Percentiles rank a stretch among this genome's conserved stretches.
Evolutionary conservation across 305 asterid genomes (phyloP).

Genomic region (Fraxinus greggii): DNA sequence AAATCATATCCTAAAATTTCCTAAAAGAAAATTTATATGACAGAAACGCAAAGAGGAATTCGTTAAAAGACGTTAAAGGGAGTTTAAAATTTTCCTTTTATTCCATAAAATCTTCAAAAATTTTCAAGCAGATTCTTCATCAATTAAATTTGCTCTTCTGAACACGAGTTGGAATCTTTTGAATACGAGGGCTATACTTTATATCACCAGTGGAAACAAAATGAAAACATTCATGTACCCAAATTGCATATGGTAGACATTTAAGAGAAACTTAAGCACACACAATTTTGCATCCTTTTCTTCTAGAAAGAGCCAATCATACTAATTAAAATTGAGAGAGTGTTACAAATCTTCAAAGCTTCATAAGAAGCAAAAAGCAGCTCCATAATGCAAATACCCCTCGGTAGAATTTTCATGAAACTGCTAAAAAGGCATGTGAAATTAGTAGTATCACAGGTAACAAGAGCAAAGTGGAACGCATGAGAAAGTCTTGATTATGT

Average conservation of each 20-base stretch:
- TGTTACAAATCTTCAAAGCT: background rate
- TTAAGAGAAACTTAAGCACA: background rate
- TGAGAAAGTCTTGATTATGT: background rate
- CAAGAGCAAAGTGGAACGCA: background rate
- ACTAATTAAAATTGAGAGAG: background rate
- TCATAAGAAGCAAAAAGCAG: background rate
- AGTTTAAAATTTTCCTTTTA: background rate
- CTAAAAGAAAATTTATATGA: background rate
- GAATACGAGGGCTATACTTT: background rate
- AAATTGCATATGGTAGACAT: background rate
- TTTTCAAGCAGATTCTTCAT: background rate
- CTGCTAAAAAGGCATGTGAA: background rate
- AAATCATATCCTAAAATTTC: background rate
- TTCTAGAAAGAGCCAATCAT: background rate
- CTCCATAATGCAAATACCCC: background rate
- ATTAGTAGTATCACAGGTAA: background rate
- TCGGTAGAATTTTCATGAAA: background rate
- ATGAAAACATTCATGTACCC: background rate
- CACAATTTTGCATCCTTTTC: background rate
- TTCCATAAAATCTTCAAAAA: background rate
- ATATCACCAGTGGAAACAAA: background rate
- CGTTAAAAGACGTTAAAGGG: background rate
- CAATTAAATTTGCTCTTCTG: background rate
- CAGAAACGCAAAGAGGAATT: background rate
- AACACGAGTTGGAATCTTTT: background rate